Percentiles rank a stretch among this genome's conserved stretches.
Evolutionary conservation across 176 grass and related monocot genomes (phyloP).

Genomic region (Musa schizocarpa): DNA sequence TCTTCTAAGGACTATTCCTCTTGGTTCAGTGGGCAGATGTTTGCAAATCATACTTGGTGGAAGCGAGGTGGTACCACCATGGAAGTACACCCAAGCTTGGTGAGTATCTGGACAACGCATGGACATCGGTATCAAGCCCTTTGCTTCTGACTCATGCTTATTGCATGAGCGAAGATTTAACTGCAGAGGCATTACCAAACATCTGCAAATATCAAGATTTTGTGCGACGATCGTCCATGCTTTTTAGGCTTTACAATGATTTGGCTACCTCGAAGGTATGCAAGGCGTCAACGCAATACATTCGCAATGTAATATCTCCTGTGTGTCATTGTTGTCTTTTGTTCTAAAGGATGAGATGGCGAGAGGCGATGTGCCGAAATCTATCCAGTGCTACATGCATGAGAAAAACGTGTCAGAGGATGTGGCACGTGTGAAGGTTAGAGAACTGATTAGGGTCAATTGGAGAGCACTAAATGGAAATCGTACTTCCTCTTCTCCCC

Average conservation of each 20-base stretch:
- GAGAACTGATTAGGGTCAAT: conserved; percentile 8
- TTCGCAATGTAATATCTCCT: too few relatives aligned
- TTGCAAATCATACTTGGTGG: conserved; percentile 24
- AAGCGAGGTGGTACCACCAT: conserved; percentile 28
- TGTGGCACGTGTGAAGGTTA: conserved; percentile 16
- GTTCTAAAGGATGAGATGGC: conserved; percentile 4
- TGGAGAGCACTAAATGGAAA: conserved; percentile 17
- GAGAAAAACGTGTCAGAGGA: not conserved
- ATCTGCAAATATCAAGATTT: conserved; percentile 8
- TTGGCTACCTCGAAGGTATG: conserved; percentile 10
- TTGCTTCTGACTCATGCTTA: not conserved
- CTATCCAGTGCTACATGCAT: conserved; percentile 27
- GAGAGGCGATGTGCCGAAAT: conserved; percentile 28
- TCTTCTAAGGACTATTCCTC: not conserved
- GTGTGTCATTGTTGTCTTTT: not conserved
- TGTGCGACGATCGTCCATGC: not conserved
- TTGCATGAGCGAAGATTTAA: conserved; percentile 7
- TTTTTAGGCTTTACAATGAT: conserved; percentile 15
- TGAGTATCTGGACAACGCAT: conserved; percentile 30
- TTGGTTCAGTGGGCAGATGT: conserved; percentile 21
- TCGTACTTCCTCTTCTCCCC: not conserved
- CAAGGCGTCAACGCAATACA: too few relatives aligned
- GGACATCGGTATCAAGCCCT: not conserved
- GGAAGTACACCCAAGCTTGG: conserved; percentile 17
- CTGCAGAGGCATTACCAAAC: conserved; percentile 8